A percentile compares a stretch with the other conserved stretches of the same genome.
Conservation (phyloP, 257 asterid genomes). For the Solanum boliviense region DNA sequence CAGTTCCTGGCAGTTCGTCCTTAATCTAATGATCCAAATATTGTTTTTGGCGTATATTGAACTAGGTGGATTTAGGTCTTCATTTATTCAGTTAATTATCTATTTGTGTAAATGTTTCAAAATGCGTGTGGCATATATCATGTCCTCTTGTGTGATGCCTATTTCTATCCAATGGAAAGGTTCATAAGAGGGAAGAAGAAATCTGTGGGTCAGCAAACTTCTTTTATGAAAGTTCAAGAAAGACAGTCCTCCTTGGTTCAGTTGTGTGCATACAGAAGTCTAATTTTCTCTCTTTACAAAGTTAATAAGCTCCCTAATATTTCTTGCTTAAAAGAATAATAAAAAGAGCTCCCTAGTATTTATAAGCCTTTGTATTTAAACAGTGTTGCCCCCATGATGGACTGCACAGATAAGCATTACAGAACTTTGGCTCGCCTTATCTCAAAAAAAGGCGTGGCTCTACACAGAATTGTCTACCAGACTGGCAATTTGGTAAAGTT, state of each 20-base stretch:
- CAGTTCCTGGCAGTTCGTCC: neutral
- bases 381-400: slow-evolving; percentile 97
- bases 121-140: neutral
- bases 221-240: neutral
- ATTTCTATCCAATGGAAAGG: slow-evolving; percentile 54
- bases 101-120: neutral
- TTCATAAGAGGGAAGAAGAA: slow-evolving; percentile 57
- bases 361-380: neutral
- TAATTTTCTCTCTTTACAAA: neutral
- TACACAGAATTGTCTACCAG: slow-evolving; percentile 73
- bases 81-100: neutral
- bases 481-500: slow-evolving; percentile 60
- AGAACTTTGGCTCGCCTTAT: slow-evolving; percentile 84
- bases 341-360: neutral
- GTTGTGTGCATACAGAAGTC: slow-evolving; percentile 37
- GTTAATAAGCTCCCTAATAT: neutral
- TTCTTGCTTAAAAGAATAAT: neutral
- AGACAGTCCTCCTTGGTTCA: slow-evolving; percentile 64
- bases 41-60: neutral
- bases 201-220: slow-evolving; percentile 11
- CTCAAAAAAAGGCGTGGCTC: slow-evolving; percentile 69
- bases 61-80: neutral
- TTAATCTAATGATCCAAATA: neutral
- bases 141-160: slow-evolving; percentile 43
- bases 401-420: slow-evolving; percentile 68